A percentile compares a stretch with the other conserved stretches of the same genome.
Conservation (phyloP, 768 basidiomycete genomes). For the Gymnopilus dilepis region DNA sequence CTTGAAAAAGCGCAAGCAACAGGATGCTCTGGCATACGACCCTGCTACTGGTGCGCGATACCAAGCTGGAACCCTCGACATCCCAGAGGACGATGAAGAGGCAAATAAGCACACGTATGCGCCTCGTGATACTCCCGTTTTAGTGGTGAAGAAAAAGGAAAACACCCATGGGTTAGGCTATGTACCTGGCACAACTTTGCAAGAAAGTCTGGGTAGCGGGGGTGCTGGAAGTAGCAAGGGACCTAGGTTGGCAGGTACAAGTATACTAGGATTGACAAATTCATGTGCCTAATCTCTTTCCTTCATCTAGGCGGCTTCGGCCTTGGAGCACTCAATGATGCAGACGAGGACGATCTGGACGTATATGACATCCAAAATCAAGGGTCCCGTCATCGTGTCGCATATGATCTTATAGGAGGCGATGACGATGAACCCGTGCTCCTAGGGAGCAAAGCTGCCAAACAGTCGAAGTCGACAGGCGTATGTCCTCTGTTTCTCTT, state of each 20-base stretch:
- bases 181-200: constrained; percentile 62
- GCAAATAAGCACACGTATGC: constrained; percentile 88
- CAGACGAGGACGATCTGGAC: constrained; percentile 91
- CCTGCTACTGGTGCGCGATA: constrained; percentile 35
- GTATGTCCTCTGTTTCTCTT: constrained; percentile 32
- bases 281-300: neutral
- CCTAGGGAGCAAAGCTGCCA: constrained; percentile 41
- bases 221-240: constrained; percentile 39
- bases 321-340: constrained; percentile 88
- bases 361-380: constrained; percentile 64
- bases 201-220: constrained; percentile 58
- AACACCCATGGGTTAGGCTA: constrained; percentile 86
- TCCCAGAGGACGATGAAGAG: constrained; percentile 74
- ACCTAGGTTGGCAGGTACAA: constrained; percentile 61
- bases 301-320: constrained; percentile 75
- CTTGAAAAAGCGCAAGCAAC: constrained; percentile 71
- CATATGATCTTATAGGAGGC: constrained; percentile 67
- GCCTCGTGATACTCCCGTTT: constrained; percentile 74
- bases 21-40: constrained; percentile 60
- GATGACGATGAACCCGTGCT: constrained; percentile 66
- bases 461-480: constrained; percentile 25
- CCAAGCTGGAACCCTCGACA: constrained; percentile 36
- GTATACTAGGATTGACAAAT: neutral
- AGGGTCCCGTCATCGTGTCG: constrained; percentile 52
- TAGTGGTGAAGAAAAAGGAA: constrained; percentile 70